Evolutionary conservation across 768 basidiomycete species (phyloP), one percentile per base, ranked within the genome.

Genomic region (Suillus placidus): DNA sequence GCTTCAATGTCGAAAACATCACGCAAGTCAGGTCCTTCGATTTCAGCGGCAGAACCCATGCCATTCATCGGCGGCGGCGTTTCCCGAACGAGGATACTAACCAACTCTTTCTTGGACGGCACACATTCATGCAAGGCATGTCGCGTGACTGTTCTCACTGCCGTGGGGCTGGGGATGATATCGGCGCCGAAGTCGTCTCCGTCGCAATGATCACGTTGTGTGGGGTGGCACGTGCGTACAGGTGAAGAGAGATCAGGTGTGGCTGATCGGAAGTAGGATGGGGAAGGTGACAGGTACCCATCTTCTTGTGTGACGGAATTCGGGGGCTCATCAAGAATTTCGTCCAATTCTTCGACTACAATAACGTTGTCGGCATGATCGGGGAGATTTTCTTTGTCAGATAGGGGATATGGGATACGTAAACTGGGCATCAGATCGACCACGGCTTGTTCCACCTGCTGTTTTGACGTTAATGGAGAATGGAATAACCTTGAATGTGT

Each of bases 271-370:
- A 74, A 71, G 68, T 82, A 79, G 30, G 86, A 86, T 56, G 84
- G 78, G 10, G 85, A 78, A 18, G 91, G 92, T n/a, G 92, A 92
- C 62, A 91, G 81, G 76, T 94, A 94, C 18, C 93, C 92, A 66
- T 91, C 91, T 72, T 94, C 93, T 77, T 92, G 92, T 71, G 82
- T 80, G 18, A 92, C 86, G 12, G 69, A 71, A 61, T 85, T 81
- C 40, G 73, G 69, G 55, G 66, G 71, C 32, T 81, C 74, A 37
- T 80, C 77, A 9, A 79, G 77, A 65, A 85, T 79, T 45, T 79
- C 76, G 64, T 82, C 81, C 64, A 78, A 74, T 61, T 80, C 77
- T 26, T 70, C 70, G 49, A 78, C 78, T 42, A 78, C 78, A 45
- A 78, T 76, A 26, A 78, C 77, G 61, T 80, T 80, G 23, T 79